Base-by-base conservation (phyloP, 176 grass and related monocot species). In the Lolium rigidum region DNA sequence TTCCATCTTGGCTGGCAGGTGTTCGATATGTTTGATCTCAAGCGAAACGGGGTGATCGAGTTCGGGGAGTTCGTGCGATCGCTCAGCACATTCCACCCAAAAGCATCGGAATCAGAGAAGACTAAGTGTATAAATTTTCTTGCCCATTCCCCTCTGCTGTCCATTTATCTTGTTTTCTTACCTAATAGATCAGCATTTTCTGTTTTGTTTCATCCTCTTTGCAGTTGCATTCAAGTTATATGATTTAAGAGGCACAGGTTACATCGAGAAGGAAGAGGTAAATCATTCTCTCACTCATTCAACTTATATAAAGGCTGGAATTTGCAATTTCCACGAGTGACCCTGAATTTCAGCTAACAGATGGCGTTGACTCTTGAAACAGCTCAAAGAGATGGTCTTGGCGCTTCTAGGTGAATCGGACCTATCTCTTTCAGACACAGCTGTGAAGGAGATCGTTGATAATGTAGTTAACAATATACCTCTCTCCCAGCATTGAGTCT, bases 201-300 rank as follows among this genome's bases (percentile, higher is more conserved):
- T 11, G 41, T 38, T 83, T 57, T 5, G 0, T n/a, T 20, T 57
- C 8, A 60, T 22, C 15, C n/a, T 60, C n/a, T 10, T 50, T 44
- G 87, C 87, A 98, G 95, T 95, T 70, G 93, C 93, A 47, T 98
- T 98, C 89, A 90, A 89, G 39, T 39, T 98, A 56, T 98, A 98
- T 60, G 95, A 98, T 76, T 82, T 98, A 20, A 89, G 93, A 16
- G 85, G 51, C 31, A 95, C 93, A 66, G 93, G 95, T 2, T 95
- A 79, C 86, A 98, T 98, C 44, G 95, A 95, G 70, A 93, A 77
- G 80, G 87, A 93, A 80, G 91, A 95, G 93, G 93, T 90, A 86
- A 77, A 52, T 15, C 41, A 21, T 7, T 48, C 39, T 38, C 3
- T 2, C 69, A 4, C 74, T 15, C 43, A 6, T 20, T 50, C 3